These are phyloP conservation scores for Boletus vinaceobasis DNA, from an alignment of 768 basidiomycete genomes.

Conservation along the genomic window DNA sequence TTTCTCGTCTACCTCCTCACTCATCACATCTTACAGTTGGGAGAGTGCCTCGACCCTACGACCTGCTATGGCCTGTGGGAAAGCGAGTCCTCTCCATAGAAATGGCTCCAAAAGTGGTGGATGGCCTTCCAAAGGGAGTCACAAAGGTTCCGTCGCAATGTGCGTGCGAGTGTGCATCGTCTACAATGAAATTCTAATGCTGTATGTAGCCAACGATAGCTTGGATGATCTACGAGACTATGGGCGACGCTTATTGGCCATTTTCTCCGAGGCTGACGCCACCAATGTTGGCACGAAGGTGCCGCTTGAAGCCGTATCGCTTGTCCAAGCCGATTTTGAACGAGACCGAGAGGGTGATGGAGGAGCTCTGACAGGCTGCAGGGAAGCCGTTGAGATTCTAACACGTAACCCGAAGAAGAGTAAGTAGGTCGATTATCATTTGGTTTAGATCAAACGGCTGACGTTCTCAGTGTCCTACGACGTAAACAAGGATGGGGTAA, in stretches of 20 bases:
- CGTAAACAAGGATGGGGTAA: slow-evolving; percentile 88
- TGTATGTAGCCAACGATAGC: slow-evolving; percentile 11
- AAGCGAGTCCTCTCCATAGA: slow-evolving; percentile 35
- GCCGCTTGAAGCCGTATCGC: slow-evolving; percentile 24
- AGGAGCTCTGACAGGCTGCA: slow-evolving; percentile 50
- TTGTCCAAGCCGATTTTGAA: slow-evolving; percentile 23
- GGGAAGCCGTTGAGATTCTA: slow-evolving; percentile 88
- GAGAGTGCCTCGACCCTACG: slow-evolving; percentile 62
- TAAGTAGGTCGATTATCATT: slow-evolving; percentile 30
- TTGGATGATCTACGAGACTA: slow-evolving; percentile 51
- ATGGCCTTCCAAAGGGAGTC: slow-evolving; percentile 15
- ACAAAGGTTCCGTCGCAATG: slow-evolving; percentile 2
- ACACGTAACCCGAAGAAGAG: slow-evolving; percentile 89
- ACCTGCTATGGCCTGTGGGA: slow-evolving; percentile 77
- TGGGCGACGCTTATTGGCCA: slow-evolving; percentile 47
- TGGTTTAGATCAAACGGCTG: neutral
- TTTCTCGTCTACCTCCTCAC: slow-evolving; percentile 6
- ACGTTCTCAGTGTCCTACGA: slow-evolving; percentile 76
- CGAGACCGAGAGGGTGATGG: slow-evolving; percentile 41
- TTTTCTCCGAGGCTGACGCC: slow-evolving; percentile 37
- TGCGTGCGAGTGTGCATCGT: slow-evolving; percentile 11
- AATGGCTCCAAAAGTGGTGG: slow-evolving; percentile 23
- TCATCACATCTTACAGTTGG: slow-evolving; percentile 38
- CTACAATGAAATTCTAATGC: neutral
- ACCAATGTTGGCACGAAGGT: slow-evolving; percentile 26